A percentile compares a stretch with the other conserved stretches of the same genome.
These are phyloP conservation scores for Aspergillus ruber DNA, from an alignment of 2,329 filamentous ascomycete genomes.

Conservation along the genomic window DNA sequence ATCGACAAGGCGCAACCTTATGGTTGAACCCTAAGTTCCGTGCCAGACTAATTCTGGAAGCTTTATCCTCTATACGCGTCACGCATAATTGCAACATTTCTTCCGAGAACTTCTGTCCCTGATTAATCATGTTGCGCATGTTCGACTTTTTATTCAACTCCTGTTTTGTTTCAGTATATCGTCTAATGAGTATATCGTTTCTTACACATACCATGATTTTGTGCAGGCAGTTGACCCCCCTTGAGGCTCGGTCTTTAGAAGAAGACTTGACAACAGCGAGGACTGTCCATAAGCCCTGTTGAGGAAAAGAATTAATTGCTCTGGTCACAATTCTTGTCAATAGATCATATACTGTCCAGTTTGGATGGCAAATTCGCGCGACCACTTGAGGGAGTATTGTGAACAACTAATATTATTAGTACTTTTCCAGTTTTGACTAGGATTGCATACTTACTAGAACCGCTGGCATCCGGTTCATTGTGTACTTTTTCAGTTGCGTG, in stretches of 20 bases:
- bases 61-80: constrained; percentile 65
- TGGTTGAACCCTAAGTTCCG: constrained; percentile 77
- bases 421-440: background rate
- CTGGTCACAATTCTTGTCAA: constrained; percentile 75
- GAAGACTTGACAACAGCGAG: constrained; percentile 79
- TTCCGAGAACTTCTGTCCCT: constrained; percentile 75
- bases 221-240: constrained; percentile 43
- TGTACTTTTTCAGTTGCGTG: constrained; percentile 70
- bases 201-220: constrained; percentile 32
- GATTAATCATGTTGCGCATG: constrained; percentile 63
- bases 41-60: constrained; percentile 66
- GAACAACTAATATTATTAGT: constrained; percentile 37
- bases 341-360: constrained; percentile 67
- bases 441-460: constrained; percentile 31
- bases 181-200: background rate
- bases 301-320: constrained; percentile 80
- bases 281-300: constrained; percentile 85
- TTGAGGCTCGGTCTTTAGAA: constrained; percentile 59
- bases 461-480: constrained; percentile 44
- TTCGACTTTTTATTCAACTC: constrained; percentile 55
- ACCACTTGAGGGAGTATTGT: constrained; percentile 83
- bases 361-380: constrained; percentile 86
- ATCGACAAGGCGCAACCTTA: constrained; percentile 69
- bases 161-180: constrained; percentile 22
- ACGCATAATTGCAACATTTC: constrained; percentile 76